These are phyloP conservation scores for Rhododendron griersonianum DNA, from an alignment of 148 eudicot species.

Conservation along the genomic window DNA sequence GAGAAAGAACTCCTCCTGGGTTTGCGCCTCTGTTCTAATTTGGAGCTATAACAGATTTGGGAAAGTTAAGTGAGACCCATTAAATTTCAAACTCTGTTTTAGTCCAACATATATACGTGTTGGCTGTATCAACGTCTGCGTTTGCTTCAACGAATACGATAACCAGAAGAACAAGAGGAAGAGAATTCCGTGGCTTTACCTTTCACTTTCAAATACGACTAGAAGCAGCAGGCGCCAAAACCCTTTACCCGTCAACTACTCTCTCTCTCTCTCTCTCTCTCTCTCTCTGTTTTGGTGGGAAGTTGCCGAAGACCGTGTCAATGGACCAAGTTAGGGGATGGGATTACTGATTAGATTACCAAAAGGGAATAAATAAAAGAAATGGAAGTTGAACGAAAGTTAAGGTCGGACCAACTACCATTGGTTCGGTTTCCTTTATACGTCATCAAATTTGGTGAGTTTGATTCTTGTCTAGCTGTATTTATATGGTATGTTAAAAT, in stretches of 20 bases:
- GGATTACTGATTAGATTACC: constrained; percentile 17
- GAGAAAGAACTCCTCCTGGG: neutral
- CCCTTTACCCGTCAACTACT: constrained; percentile 16
- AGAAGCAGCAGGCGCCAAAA: constrained; percentile 12
- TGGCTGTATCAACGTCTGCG: neutral
- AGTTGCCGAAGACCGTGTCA: constrained; percentile 13
- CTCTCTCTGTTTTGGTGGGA: neutral
- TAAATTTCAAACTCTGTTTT: neutral
- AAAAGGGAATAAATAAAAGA: neutral
- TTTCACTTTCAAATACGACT: neutral
- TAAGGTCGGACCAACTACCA: neutral
- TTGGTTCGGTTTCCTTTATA: neutral
- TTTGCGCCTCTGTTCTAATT: neutral
- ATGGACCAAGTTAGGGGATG: constrained; percentile 2
- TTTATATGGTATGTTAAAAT: neutral
- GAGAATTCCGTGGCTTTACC: neutral
- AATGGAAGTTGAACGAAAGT: neutral
- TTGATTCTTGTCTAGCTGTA: neutral
- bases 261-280: neutral
- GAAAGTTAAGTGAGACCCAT: neutral
- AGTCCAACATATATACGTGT: neutral
- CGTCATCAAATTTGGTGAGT: neutral
- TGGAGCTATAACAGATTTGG: neutral
- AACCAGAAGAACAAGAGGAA: neutral
- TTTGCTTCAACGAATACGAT: neutral